phyloP scores from a whole-genome alignment of 129 eudicot species.

The Logfia minima region DNA sequence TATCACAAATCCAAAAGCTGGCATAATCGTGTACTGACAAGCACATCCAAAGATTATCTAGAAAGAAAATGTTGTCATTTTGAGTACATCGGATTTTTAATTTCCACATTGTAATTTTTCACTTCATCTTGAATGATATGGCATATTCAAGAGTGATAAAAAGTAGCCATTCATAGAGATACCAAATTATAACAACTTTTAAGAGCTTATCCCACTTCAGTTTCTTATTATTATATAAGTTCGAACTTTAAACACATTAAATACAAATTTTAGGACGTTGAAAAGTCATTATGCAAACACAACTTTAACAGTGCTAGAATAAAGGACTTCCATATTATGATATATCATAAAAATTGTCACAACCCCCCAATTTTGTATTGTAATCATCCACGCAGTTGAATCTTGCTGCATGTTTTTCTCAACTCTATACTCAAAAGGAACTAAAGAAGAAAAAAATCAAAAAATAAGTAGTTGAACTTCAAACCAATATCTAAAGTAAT shows the following conservation, averaged over 20 bases:
- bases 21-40: conserved; percentile 85
- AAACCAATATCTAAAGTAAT: conserved; percentile 5
- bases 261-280: background rate
- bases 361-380: background rate
- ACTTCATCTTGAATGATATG: conserved; percentile 6
- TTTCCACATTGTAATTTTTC: background rate
- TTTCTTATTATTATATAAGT: conserved; percentile 4
- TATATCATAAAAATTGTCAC: background rate
- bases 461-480: background rate
- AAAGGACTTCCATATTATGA: background rate
- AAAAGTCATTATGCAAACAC: background rate
- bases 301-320: background rate
- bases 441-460: background rate
- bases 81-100: background rate
- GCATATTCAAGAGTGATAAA: background rate
- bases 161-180: conserved; percentile 1
- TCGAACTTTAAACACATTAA: background rate
- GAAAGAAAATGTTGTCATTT: background rate
- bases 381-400: conserved; percentile 3
- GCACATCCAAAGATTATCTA: conserved; percentile 79
- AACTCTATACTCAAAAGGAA: background rate
- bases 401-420: conserved; percentile 1
- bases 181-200: background rate
- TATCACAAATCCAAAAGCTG: conserved; percentile 56
- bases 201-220: background rate